Evolutionary conservation across 495 filamentous ascomycete genomes (phyloP).

Genomic region (Cercophora samala): DNA sequence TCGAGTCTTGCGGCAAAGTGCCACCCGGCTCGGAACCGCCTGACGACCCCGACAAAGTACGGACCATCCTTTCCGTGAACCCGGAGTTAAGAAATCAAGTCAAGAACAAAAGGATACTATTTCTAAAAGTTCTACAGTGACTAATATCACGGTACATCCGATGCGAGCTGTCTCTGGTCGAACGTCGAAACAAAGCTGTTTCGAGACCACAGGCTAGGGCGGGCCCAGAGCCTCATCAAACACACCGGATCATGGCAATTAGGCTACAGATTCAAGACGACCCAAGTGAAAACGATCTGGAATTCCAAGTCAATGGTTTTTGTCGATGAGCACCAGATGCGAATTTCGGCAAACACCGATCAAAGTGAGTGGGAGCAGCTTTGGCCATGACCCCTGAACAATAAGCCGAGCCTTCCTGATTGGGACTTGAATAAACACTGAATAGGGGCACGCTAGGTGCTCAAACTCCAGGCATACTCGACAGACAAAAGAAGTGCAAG

Average conservation of each 20-base stretch:
- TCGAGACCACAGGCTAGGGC: not conserved
- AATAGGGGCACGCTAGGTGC: slow-evolving; percentile 17
- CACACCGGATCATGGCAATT: not conserved
- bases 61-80: too few relatives aligned
- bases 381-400: not conserved
- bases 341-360: not conserved
- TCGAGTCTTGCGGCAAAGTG: not conserved
- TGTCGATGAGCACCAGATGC: not conserved
- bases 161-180: not conserved
- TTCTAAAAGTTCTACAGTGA: not conserved
- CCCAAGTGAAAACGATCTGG: not conserved
- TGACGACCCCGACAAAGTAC: not conserved
- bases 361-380: not conserved
- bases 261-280: not conserved
- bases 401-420: slow-evolving; percentile 22
- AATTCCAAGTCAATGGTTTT: not conserved
- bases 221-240: not conserved
- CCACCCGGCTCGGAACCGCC: not conserved
- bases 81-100: not conserved
- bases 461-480: not conserved
- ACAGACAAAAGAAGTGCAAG: not conserved
- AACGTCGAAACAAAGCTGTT: not conserved
- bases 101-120: not conserved
- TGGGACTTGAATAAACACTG: slow-evolving; percentile 38
- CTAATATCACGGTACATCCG: not conserved